phyloP scores from a whole-genome alignment of 2,329 filamentous ascomycete genomes.

The Aspergillus sp. region DNA sequence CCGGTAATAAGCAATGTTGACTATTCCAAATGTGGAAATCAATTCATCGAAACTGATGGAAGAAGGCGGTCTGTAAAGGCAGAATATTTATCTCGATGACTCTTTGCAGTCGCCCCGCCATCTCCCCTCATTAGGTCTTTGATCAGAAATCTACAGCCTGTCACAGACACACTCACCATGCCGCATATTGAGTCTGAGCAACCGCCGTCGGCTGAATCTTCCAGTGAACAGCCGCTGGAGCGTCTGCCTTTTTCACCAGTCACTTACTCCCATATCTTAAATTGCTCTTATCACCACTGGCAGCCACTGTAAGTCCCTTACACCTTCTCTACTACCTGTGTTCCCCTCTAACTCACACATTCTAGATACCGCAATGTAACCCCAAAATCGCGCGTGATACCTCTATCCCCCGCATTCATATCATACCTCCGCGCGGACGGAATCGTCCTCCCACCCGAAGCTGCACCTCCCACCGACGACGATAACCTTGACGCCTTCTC shows the following conservation, averaged over 20 bases:
- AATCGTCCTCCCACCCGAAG: conserved; percentile 68
- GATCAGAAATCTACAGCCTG: background rate
- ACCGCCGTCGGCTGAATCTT: conserved; percentile 10
- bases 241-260: conserved; percentile 74
- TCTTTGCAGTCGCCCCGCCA: background rate
- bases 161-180: conserved; percentile 17
- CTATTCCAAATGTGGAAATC: no score
- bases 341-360: conserved; percentile 7
- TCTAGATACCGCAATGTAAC: conserved; percentile 72
- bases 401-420: conserved; percentile 71
- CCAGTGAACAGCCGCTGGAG: conserved; percentile 17
- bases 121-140: conserved; percentile 1
- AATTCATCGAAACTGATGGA: background rate
- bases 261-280: conserved; percentile 80
- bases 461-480: conserved; percentile 30
- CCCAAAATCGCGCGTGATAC: conserved; percentile 81
- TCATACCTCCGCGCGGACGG: conserved; percentile 88
- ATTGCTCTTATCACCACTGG: conserved; percentile 94
- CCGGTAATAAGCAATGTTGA: no score
- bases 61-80: background rate
- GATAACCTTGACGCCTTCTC: conserved; percentile 52
- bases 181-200: conserved; percentile 26
- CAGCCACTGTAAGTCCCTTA: conserved; percentile 62
- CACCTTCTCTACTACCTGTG: background rate
- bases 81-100: background rate